These are phyloP conservation scores for Sungouiozyma ichnusensis DNA, from an alignment of 805 yeast genomes.

Conservation along the genomic window DNA sequence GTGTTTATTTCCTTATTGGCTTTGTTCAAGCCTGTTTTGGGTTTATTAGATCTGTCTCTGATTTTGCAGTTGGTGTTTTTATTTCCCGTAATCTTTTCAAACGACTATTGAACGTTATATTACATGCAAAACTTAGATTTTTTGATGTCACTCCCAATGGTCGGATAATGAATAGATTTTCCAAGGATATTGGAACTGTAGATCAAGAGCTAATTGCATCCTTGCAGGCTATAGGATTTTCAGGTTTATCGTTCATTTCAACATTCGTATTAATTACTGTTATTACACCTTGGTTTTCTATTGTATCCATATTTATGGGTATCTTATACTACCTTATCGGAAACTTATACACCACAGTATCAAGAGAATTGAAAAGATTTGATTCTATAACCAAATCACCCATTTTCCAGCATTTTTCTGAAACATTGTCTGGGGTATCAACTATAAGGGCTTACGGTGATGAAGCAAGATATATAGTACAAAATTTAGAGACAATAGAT, in stretches of 20 bases:
- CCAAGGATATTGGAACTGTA: conserved; percentile 79
- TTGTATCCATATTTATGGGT: conserved; percentile 55
- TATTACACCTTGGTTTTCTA: conserved; percentile 69
- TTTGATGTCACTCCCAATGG: conserved; percentile 89
- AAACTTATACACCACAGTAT: conserved; percentile 52
- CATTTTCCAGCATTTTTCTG: conserved; percentile 84
- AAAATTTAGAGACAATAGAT: conserved; percentile 65
- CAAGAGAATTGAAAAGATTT: conserved; percentile 76
- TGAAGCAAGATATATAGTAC: conserved; percentile 64
- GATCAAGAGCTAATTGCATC: conserved; percentile 77
- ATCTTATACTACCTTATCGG: conserved; percentile 57
- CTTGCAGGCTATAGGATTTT: conserved; percentile 54
- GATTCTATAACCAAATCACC: conserved; percentile 83
- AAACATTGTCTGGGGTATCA: conserved; percentile 74
- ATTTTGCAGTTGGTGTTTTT: conserved; percentile 52
- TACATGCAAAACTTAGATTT: conserved; percentile 69
- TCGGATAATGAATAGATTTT: conserved; percentile 83
- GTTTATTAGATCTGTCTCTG: conserved; percentile 42
- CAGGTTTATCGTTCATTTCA: conserved; percentile 49
- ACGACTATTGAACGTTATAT: conserved; percentile 45
- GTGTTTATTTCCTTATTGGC: conserved; percentile 58
- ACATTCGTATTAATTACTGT: conserved; percentile 54
- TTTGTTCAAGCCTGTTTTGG: conserved; percentile 43
- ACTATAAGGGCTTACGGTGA: conserved; percentile 89
- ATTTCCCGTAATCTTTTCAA: conserved; percentile 68